A percentile compares a stretch with the other conserved stretches of the same genome.
Evolutionary conservation across 768 basidiomycete species (phyloP).

Genomic region (Plicaturopsis crispa): DNA sequence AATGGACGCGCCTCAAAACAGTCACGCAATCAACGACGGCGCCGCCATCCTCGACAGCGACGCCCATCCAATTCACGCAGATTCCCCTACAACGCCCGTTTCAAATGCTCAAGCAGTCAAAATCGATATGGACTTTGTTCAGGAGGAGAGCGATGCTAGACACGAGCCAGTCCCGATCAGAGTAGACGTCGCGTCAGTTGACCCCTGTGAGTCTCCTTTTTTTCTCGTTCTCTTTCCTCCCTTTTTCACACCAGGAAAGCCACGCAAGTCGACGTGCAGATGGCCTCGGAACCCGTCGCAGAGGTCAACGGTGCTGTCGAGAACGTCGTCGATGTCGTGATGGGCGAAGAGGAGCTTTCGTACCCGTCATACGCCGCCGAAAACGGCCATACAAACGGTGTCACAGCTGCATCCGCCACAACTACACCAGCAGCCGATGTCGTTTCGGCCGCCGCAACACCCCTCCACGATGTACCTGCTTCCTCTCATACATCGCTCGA

Average conservation of each 20-base stretch:
- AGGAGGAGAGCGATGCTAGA: constrained; percentile 62
- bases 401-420: constrained; percentile 31
- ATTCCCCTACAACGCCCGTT: constrained; percentile 58
- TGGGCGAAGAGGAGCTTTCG: constrained; percentile 33
- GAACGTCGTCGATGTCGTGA: constrained; percentile 46
- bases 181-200: constrained; percentile 33
- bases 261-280: constrained; percentile 66
- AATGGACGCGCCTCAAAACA: constrained; percentile 42
- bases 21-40: constrained; percentile 13
- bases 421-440: constrained; percentile 26
- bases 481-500: no score
- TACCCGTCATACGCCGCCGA: constrained; percentile 7
- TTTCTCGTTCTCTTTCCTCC: constrained; percentile 13
- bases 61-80: constrained; percentile 18
- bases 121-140: constrained; percentile 54
- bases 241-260: constrained; percentile 18
- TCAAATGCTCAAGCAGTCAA: constrained; percentile 45
- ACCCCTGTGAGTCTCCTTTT: constrained; percentile 21
- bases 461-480: constrained; percentile 24
- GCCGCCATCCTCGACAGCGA: constrained; percentile 10
- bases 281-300: constrained; percentile 62
- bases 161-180: constrained; percentile 51
- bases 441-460: constrained; percentile 24
- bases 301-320: constrained; percentile 47
- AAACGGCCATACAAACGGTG: constrained; percentile 21